phyloP scores from a whole-genome alignment of 768 basidiomycete genomes.

The Cystofilobasidium ferigula region DNA sequence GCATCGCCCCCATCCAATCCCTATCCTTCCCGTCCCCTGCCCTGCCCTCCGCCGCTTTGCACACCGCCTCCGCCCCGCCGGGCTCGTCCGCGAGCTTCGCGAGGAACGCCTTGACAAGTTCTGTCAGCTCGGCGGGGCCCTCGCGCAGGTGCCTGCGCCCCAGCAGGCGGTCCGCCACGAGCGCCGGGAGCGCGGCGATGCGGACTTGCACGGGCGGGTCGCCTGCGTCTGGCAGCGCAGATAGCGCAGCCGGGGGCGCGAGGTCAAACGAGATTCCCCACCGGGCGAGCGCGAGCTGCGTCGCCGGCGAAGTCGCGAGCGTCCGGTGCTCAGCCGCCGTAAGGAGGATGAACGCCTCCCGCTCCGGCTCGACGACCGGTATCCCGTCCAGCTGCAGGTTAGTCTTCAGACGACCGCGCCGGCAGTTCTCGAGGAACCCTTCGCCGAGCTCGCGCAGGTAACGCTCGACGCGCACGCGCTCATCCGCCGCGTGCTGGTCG shows the following conservation, averaged over 20 bases:
- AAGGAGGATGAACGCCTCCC: slow-evolving; percentile 5
- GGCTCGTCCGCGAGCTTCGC: slow-evolving; percentile 50
- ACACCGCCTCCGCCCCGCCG: slow-evolving; percentile 24
- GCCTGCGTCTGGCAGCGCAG: slow-evolving; percentile 26
- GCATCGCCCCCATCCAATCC: slow-evolving; percentile 58
- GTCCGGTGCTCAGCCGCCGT: slow-evolving; percentile 4
- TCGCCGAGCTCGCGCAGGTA: slow-evolving; percentile 65
- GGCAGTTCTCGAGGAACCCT: slow-evolving; percentile 41
- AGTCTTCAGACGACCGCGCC: no score
- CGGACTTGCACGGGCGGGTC: slow-evolving; percentile 55
- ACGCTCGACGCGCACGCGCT: slow-evolving; percentile 78
- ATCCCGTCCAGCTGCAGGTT: neutral
- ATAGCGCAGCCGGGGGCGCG: neutral
- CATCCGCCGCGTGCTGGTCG: slow-evolving; percentile 98
- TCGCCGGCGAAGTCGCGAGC: neutral
- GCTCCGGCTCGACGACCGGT: neutral
- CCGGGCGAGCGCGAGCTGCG: slow-evolving; percentile 4
- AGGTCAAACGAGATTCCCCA: slow-evolving; percentile 21
- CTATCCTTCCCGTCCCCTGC: neutral
- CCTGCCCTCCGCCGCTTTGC: slow-evolving; percentile 28
- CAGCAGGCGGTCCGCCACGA: slow-evolving; percentile 57
- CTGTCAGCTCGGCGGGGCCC: slow-evolving; percentile 52
- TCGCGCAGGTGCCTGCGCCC: slow-evolving; percentile 23
- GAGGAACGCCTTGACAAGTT: slow-evolving; percentile 63
- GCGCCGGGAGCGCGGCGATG: slow-evolving; percentile 54